Base-by-base conservation (phyloP, 2,329 filamentous ascomycete genomes). In the Alternaria angustiovoidea region DNA sequence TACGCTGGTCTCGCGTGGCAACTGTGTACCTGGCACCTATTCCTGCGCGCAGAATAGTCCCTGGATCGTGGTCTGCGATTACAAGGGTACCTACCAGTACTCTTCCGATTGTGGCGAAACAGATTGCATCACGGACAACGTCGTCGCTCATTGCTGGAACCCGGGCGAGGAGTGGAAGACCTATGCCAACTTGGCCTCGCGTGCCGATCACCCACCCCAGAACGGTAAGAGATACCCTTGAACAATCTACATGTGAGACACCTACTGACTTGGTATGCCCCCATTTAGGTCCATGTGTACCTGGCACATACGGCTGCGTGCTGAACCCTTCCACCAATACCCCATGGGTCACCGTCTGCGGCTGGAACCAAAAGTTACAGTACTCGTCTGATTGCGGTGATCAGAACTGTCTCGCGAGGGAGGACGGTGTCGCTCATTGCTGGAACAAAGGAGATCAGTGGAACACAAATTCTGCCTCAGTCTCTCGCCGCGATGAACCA, bases 111-210 rank as follows among this genome's bases (percentile, higher is more conserved):
- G 59, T 18, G 59, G 18, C 0, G 18, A 42, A 36, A 22, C 22
- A 16, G 48, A 51, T 38, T 56, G 53, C 2, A 41, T 55, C 32
- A 12, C 46, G n/a, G 16, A n/a, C 16, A 26, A 18, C 14, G 44
- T 36, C 34, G 38, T 49, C n/a, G 43, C 53, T 11, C 53, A 56
- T 34, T 56, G 53, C 44, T 53, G 49, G 49, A 52, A 41, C 36
- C 20, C 48, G 36, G 49, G 24, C n/a, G 14, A 39, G n/a, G 36
- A 39, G n/a, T 39, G 36, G 36, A 20, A 39, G 8, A 20, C 36
- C 3, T n/a, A 39, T 8, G 5, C 7, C 36, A 18, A n/a, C 7
- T 22, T 48, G 30, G 44, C 39, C 14, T 22, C 39, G 9, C 18
- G 39, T 41, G 18, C 16, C 16, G 34, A 38, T 1, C 3, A 38